A percentile compares a stretch with the other conserved stretches of the same genome.
These are phyloP conservation scores for Fusarium sp. DNA, from an alignment of 2,329 filamentous ascomycete genomes.

Conservation along the genomic window DNA sequence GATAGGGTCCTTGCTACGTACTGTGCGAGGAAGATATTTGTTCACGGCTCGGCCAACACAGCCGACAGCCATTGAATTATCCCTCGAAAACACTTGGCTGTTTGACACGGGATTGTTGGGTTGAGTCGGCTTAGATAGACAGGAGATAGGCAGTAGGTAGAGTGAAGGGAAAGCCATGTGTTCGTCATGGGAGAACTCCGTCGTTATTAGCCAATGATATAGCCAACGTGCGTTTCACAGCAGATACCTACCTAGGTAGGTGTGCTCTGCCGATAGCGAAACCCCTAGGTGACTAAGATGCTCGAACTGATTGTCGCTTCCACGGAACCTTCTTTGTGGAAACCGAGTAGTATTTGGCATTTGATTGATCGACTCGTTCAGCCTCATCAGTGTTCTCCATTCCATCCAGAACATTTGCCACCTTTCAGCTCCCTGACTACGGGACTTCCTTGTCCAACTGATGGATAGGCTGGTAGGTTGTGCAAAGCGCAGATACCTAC, in stretches of 20 bases:
- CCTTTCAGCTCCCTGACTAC: not conserved
- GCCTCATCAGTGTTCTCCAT: slow-evolving; percentile 34
- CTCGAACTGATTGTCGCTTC: slow-evolving; percentile 19
- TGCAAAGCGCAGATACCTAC: not conserved
- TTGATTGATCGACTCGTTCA: slow-evolving; percentile 24
- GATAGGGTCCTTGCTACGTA: slow-evolving; percentile 26
- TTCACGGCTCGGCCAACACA: slow-evolving; percentile 34
- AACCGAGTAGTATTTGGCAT: slow-evolving; percentile 23
- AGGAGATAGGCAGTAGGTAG: not conserved
- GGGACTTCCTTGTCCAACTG: slow-evolving; percentile 1
- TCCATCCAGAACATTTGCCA: slow-evolving; percentile 36
- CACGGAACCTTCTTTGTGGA: slow-evolving; percentile 26
- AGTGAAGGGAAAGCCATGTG: not conserved
- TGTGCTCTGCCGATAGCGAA: not conserved
- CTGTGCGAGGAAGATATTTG: slow-evolving; percentile 22
- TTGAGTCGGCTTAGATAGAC: slow-evolving; percentile 6
- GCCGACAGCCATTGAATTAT: not conserved
- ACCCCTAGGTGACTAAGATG: too few species aligned
- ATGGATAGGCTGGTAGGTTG: too few species aligned
- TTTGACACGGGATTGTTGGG: slow-evolving; percentile 13
- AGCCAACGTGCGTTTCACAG: slow-evolving; percentile 23
- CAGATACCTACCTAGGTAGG: too few species aligned
- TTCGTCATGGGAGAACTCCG: slow-evolving; percentile 12
- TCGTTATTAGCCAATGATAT: slow-evolving; percentile 16
- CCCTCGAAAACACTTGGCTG: not conserved